Percentiles rank a stretch among this genome's conserved stretches.
These are phyloP conservation scores for Quercus robur DNA, from an alignment of 306 rosid genomes.

Conservation along the genomic window DNA sequence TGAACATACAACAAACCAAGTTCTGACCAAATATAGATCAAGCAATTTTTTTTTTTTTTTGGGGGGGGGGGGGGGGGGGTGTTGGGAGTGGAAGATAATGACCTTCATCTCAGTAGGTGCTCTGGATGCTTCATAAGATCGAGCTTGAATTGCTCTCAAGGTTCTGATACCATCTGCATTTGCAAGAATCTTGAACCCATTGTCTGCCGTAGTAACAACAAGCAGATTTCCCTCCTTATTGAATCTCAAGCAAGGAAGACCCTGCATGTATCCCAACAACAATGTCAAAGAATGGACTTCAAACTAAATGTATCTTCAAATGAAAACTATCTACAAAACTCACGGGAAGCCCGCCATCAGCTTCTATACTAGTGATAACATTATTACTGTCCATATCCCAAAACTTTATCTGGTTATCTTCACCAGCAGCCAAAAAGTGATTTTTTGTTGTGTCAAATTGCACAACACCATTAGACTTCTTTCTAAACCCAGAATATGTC, in stretches of 20 bases:
- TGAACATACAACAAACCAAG: background rate
- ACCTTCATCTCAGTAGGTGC: conserved; percentile 76
- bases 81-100: background rate
- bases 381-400: conserved; percentile 78
- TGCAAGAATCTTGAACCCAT: conserved; percentile 79
- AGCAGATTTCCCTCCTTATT: conserved; percentile 87
- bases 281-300: conserved; percentile 21
- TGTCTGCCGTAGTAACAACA: conserved; percentile 66
- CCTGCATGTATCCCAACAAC: conserved; percentile 30
- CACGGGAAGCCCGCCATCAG: conserved; percentile 81
- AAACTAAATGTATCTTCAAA: background rate
- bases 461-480: conserved; percentile 71
- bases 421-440: conserved; percentile 86
- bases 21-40: conserved; percentile 9
- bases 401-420: conserved; percentile 78
- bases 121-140: conserved; percentile 66
- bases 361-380: conserved; percentile 52
- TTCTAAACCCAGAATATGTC: conserved; percentile 72
- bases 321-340: conserved; percentile 5
- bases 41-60: background rate
- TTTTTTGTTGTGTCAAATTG: conserved; percentile 81
- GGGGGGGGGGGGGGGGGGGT: background rate
- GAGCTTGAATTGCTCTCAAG: conserved; percentile 46
- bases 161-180: conserved; percentile 66
- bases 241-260: conserved; percentile 75